These are phyloP conservation scores for Paulownia fortunei DNA, from an alignment of 257 asterid genomes.

Conservation along the genomic window DNA sequence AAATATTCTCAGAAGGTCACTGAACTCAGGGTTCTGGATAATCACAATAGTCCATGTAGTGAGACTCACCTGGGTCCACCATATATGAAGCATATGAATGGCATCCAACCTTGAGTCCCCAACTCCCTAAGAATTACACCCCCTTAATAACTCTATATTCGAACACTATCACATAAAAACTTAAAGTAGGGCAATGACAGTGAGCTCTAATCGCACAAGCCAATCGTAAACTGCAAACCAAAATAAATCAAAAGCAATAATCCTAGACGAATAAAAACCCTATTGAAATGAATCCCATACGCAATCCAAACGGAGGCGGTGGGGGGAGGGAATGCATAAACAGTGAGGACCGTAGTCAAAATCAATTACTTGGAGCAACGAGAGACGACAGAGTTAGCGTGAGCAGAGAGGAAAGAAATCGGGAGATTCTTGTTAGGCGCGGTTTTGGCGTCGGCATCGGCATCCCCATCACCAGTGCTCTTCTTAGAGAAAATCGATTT, in stretches of 20 bases:
- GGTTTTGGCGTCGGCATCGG: slow-evolving; percentile 12
- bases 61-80: background rate
- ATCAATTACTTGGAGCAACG: slow-evolving; percentile 65
- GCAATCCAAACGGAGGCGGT: background rate
- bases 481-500: slow-evolving; percentile 61
- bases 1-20: background rate
- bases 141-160: background rate
- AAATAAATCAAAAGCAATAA: background rate
- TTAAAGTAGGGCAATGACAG: background rate
- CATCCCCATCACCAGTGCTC: slow-evolving; percentile 37
- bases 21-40: background rate
- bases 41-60: slow-evolving; percentile 3
- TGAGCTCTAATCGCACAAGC: slow-evolving; percentile 7
- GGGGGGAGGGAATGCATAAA: background rate
- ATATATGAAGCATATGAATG: too few relatives aligned
- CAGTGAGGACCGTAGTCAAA: background rate
- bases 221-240: background rate
- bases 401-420: slow-evolving; percentile 64
- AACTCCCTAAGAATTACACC: background rate
- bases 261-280: background rate
- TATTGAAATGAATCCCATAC: background rate
- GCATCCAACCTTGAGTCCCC: too few relatives aligned
- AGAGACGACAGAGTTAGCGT: slow-evolving; percentile 71
- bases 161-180: background rate
- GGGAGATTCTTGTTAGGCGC: slow-evolving; percentile 36